Evolutionary conservation across 495 filamentous ascomycete species (phyloP), one percentile per base, ranked within the genome.

Genomic region (Antarctomyces pellizariae): DNA sequence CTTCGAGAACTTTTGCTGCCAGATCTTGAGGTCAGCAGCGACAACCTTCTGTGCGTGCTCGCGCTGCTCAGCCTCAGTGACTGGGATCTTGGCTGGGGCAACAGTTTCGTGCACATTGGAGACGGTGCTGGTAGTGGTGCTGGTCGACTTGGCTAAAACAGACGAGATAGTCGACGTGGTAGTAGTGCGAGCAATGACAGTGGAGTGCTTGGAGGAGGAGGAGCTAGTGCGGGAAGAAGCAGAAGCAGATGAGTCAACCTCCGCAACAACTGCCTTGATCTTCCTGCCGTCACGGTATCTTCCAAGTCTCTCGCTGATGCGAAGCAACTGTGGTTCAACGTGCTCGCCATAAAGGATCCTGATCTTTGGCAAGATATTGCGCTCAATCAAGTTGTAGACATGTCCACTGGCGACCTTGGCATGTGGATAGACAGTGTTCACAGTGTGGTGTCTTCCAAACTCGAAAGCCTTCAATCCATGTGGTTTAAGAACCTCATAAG

Each of bases 311-410:
- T 93, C 74, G 8, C 78, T 70, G 35, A 99, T 95, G 36, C 79
- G 75, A 25, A 86, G 65, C 1, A 99, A 59, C 44, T 99, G 86
- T 7, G 89, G 89, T 49, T 93, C 82, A 5, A 99, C 84, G 36
- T 84, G 86, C 42, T 86, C 67, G 17, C 71, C 70, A 37, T 91
- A 93, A 7, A 91, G 49, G 13, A 77, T 61, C 15, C 71, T 60
- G 4, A 93, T 13, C 37, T 69, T 67, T 5, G 82, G 82, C 74
- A 75, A 86, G 7, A 91, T 39, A 2, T 63, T 75, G 22, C 65
- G 57, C 26, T 74, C 66, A 7, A 78, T 51, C n/a, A n/a, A n/a
- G n/a, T n/a, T n/a, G 37, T 90, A 76, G n/a, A 59, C 46, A 25
- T 62, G 59, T 1, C 57, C 60, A 16, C 64, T 66, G 2, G 65